Base-by-base conservation (phyloP, 2,329 filamentous ascomycete species). In the Pleoardoris graminearum region DNA sequence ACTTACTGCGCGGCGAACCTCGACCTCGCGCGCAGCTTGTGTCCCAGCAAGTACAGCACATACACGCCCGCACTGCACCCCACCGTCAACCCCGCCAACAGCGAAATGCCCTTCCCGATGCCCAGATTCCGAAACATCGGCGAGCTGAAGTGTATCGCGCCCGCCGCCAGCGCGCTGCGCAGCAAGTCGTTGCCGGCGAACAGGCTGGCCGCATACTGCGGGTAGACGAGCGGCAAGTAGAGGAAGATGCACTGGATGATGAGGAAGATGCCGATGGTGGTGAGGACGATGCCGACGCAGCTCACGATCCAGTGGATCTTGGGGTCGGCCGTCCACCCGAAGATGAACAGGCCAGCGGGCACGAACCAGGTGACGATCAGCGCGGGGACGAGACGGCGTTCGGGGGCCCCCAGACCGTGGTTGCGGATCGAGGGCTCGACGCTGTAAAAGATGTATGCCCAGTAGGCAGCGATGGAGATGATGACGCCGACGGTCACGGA, bases 401-500 rank as follows among this genome's bases (percentile, higher is more conserved):
- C 94, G 85, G 16, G 91, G 82, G 1, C 88, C 84, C 12, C 90
- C 86, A 59, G 82, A 79, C 64, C 89, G 85, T 69, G 82, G 77
- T 72, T 85, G 77, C 71, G 85, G 81, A 37, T 76, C 55, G 11
- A 79, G 78, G 53, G 89, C 71, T 53, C 75, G 79, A 61, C 92
- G 71, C 76, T 91, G 92, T 75, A 92, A 85, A 59, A 82, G 85
- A 82, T 95, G 92, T 72, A 96, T 82, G 0, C 86, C 67, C 0
- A 91, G 86, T 22, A 89, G 76, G 72, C 89, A 5, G 75, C 62
- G 7, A 89, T 86, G 1, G 86, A 86, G 48, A 76, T 51, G 1
- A 91, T 19, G 36, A 93, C 89, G 37, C 89, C 90, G 17, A 94
- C 76, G 2, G 90, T 90, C 32, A 94, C 74, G 10, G 88, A 88